A percentile compares a stretch with the other conserved stretches of the same genome.
These are phyloP conservation scores for Exidia glandulosa DNA, from an alignment of 768 basidiomycete species.

Conservation along the genomic window DNA sequence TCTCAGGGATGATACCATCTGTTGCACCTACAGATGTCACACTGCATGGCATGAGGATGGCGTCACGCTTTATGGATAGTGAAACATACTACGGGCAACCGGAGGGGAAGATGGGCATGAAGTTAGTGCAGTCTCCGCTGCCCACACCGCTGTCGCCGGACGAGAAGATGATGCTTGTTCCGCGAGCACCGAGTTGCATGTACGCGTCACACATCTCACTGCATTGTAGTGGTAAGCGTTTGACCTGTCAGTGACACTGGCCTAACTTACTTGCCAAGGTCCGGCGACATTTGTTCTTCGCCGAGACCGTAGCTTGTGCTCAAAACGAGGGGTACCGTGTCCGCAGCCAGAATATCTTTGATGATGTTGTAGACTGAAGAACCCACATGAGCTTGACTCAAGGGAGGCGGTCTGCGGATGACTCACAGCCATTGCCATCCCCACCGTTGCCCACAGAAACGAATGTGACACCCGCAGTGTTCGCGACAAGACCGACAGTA, in stretches of 20 bases:
- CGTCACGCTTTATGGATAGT: background rate
- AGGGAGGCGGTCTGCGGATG: no score
- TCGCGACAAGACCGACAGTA: slow-evolving; percentile 26
- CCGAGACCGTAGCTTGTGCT: slow-evolving; percentile 25
- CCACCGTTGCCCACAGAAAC: slow-evolving; percentile 34
- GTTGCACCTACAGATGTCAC: slow-evolving; percentile 27
- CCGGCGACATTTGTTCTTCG: slow-evolving; percentile 13
- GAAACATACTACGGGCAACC: slow-evolving; percentile 22
- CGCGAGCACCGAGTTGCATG: slow-evolving; percentile 24
- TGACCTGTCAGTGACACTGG: background rate
- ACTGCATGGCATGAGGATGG: slow-evolving; percentile 8
- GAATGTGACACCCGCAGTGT: slow-evolving; percentile 53
- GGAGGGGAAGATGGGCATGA: slow-evolving; percentile 25
- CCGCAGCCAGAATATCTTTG: slow-evolving; percentile 23
- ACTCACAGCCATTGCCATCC: slow-evolving; percentile 35
- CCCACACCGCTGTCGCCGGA: slow-evolving; percentile 29
- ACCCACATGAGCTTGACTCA: no score
- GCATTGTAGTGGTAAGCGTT: background rate
- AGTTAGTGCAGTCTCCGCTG: slow-evolving; percentile 16
- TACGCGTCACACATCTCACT: slow-evolving; percentile 24
- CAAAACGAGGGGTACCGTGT: slow-evolving; percentile 32
- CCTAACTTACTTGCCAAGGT: slow-evolving; percentile 13
- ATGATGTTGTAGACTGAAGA: slow-evolving; percentile 22
- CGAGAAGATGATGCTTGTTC: slow-evolving; percentile 26
- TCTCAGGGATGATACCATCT: slow-evolving; percentile 17